Evolutionary conservation across 352 stramenopile species (phyloP), one percentile per base, ranked within the genome.

Genomic region (Phytopythium delawarense): DNA sequence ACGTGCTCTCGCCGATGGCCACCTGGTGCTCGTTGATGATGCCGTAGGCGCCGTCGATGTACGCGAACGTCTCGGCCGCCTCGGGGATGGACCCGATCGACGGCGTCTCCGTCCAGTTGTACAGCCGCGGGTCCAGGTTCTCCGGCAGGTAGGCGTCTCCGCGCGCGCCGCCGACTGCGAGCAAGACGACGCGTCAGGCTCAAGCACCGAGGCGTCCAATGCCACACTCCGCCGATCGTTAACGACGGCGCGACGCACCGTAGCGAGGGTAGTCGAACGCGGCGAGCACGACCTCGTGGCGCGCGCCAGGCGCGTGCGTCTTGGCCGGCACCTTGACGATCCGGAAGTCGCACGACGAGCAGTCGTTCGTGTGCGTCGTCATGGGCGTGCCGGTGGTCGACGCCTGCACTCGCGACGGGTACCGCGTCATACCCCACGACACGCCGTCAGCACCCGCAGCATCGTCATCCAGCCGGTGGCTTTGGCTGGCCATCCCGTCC

Each of bases 11-110:
- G 12, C 84, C 84, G 58, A 95, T 91, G 35, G 82, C 82, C 23
- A 94, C 72, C 55, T 92, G 81, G 58, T 87, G 79, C 30, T 94
- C 86, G 50, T 94, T 94, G 48, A 94, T 81, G 66, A 94, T 92
- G 21, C 83, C 83, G 55, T 94, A 94, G 5, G 71, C 64, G n/a
- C 78, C 86, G 55, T 92, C 84, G 40, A 93, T 79, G 70, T 92
- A 94, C 54, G 79, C 86, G 61, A 80, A 93, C 6, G 86, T 94
- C 51, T 74, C 72, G 21, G 68, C 35, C 21, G 71, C 76, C 59
- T 94, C 78, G 0, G 81, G 80, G 63, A 94, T 93, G 54, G 71
- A 73, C 49, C 83, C 84, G 54, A 94, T 91, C 21, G 70, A 45
- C 8, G 73, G 66, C 28, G 86, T 80, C 30, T 72, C 62, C 13